Conservation (phyloP, 2,329 filamentous ascomycete species). For the Fusarium stilboides region DNA sequence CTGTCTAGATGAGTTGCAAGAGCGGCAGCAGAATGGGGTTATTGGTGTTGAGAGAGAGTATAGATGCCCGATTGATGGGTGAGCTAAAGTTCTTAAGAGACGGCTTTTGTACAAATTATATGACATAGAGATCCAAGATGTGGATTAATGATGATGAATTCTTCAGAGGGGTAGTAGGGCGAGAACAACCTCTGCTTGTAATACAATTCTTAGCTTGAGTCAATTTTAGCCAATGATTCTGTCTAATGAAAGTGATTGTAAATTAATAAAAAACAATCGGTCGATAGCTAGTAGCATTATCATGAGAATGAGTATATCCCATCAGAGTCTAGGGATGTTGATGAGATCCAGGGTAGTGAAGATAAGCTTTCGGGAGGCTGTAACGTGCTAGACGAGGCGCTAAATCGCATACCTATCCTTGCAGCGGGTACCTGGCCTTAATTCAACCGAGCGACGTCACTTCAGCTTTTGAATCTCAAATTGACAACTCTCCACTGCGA, state of each 20-base stretch:
- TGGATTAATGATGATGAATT: slow-evolving; percentile 49
- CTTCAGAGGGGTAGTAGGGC: slow-evolving; percentile 7
- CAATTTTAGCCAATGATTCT: too few relatives aligned
- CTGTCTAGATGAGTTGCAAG: slow-evolving; percentile 77
- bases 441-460: slow-evolving; percentile 27
- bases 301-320: too few relatives aligned
- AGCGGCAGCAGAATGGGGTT: slow-evolving; percentile 65
- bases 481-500: slow-evolving; percentile 6
- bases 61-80: slow-evolving; percentile 72
- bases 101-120: slow-evolving; percentile 45
- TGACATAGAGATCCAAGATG: slow-evolving; percentile 45
- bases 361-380: slow-evolving; percentile 25
- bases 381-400: slow-evolving; percentile 20
- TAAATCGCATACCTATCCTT: slow-evolving; percentile 13
- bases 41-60: slow-evolving; percentile 66
- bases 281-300: too few relatives aligned
- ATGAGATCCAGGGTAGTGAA: slow-evolving; percentile 5
- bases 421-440: slow-evolving; percentile 36
- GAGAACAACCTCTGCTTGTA: too few relatives aligned
- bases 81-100: slow-evolving; percentile 32
- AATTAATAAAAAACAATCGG: too few relatives aligned
- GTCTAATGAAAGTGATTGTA: too few relatives aligned
- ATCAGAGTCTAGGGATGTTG: too few relatives aligned
- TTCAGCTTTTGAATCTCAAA: slow-evolving; percentile 19
- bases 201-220: too few relatives aligned